A percentile compares a stretch with the other conserved stretches of the same genome.
phyloP scores from a whole-genome alignment of 2,329 filamentous ascomycete species.

The Chaetomium globosum region DNA sequence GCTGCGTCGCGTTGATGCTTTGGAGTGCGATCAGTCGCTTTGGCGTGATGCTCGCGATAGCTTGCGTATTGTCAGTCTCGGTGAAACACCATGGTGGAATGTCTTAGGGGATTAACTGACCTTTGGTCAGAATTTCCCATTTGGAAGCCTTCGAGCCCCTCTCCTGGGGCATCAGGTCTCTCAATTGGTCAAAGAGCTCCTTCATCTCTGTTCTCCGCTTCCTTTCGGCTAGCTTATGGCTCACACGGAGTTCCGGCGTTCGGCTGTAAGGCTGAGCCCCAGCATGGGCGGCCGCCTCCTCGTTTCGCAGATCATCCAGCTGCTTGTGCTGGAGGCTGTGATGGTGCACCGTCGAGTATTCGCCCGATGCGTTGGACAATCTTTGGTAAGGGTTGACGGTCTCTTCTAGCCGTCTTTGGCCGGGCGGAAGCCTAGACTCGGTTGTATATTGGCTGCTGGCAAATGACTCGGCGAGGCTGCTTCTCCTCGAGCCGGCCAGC shows the following conservation, averaged over 20 bases:
- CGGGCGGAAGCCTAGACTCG: conserved; percentile 70
- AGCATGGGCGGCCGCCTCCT: conserved; percentile 55
- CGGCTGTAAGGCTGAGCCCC: conserved; percentile 76
- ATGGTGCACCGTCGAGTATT: conserved; percentile 67
- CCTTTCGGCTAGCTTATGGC: conserved; percentile 81
- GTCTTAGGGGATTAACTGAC: conserved; percentile 49
- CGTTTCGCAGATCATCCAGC: conserved; percentile 65
- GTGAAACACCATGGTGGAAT: neutral
- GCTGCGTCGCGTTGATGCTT: conserved; percentile 48
- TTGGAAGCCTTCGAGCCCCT: conserved; percentile 84
- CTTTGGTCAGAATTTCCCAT: conserved; percentile 86
- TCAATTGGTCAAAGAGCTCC: conserved; percentile 77
- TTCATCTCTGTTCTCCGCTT: conserved; percentile 89
- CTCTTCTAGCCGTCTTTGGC: conserved; percentile 73
- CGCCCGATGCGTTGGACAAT: conserved; percentile 54
- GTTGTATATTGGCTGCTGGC: conserved; percentile 78
- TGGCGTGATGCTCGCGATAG: conserved; percentile 64
- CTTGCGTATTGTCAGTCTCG: conserved; percentile 42
- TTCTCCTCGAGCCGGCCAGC: conserved; percentile 68
- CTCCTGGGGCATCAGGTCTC: conserved; percentile 77
- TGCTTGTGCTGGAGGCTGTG: conserved; percentile 76
- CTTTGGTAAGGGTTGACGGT: conserved; percentile 50
- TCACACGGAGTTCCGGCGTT: conserved; percentile 78
- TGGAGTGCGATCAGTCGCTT: conserved; percentile 51
- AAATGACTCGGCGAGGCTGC: conserved; percentile 75